phyloP scores from a whole-genome alignment of 2,329 filamentous ascomycete species.

The Venturia carpophila region DNA sequence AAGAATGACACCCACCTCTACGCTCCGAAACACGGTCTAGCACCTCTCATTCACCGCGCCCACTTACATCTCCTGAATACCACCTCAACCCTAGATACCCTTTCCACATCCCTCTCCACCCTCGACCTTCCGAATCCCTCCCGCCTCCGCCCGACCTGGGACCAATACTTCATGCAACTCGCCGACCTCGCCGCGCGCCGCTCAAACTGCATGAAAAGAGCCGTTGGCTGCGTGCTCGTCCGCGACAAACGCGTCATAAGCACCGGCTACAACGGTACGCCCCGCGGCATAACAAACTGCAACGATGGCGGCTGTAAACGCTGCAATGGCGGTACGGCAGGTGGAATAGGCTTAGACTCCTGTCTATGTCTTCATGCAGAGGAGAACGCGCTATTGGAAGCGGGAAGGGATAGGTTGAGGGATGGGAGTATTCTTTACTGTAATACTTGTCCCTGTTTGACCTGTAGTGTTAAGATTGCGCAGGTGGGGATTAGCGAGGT shows the following conservation, averaged over 20 bases:
- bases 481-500: conserved; percentile 95
- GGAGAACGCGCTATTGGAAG: conserved; percentile 93
- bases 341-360: conserved; percentile 68
- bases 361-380: conserved; percentile 97
- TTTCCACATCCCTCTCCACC: conserved; percentile 63
- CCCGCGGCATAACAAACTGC: conserved; percentile 80
- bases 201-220: conserved; percentile 96
- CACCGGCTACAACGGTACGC: conserved; percentile 98
- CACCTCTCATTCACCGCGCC: conserved; percentile 71
- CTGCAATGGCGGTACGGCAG: conserved; percentile 67
- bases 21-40: conserved; percentile 53
- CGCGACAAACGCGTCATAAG: conserved; percentile 78
- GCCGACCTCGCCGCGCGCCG: conserved; percentile 82
- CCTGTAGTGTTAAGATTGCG: conserved; percentile 96
- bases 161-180: conserved; percentile 97
- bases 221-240: conserved; percentile 90
- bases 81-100: conserved; percentile 59
- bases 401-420: conserved; percentile 80
- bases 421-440: conserved; percentile 82
- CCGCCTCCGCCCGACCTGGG: conserved; percentile 83
- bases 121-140: conserved; percentile 71
- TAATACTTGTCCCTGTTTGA: conserved; percentile 93
- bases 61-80: conserved; percentile 83
- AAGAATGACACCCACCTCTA: conserved; percentile 71
- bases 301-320: conserved; percentile 80